phyloP scores from a whole-genome alignment of 495 filamentous ascomycete species.

The Bacidia rubella region DNA sequence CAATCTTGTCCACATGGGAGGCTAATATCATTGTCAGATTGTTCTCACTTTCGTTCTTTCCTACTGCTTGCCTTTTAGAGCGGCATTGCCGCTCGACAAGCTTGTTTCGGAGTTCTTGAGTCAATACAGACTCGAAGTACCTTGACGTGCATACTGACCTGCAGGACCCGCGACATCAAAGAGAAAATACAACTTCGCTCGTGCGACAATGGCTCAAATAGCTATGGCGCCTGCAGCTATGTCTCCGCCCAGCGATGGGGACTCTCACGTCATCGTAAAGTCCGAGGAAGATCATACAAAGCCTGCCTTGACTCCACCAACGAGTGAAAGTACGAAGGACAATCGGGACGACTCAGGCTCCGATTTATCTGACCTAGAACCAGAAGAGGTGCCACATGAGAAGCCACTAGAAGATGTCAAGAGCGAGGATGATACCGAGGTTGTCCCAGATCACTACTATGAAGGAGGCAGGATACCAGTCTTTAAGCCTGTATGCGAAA shows the following conservation, averaged over 20 bases:
- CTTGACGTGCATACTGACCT: not conserved
- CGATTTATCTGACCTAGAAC: constrained; percentile 26
- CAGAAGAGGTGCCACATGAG: constrained; percentile 22
- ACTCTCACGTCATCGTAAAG: constrained; percentile 12
- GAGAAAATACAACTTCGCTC: not conserved
- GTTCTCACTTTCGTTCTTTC: not conserved
- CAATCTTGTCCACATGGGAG: not conserved
- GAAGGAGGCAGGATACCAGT: constrained; percentile 77
- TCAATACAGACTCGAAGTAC: not conserved
- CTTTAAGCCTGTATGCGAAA: constrained; percentile 65
- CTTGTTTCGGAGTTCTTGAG: not conserved
- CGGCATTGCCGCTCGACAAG: not conserved
- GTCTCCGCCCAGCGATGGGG: constrained; percentile 13
- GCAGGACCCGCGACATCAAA: not conserved
- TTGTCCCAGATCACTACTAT: constrained; percentile 76
- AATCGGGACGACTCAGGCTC: constrained; percentile 18
- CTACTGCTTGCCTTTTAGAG: not conserved
- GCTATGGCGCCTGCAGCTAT: constrained; percentile 2
- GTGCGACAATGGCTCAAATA: not conserved
- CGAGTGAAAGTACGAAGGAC: constrained; percentile 19
- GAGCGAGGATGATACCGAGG: constrained; percentile 42
- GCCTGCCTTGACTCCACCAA: constrained; percentile 20
- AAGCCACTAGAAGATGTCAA: not conserved
- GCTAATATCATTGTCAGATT: not conserved
- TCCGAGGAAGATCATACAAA: constrained; percentile 14